Conservation (phyloP, 345 rosid genomes). For the Eucalyptus marginata region DNA sequence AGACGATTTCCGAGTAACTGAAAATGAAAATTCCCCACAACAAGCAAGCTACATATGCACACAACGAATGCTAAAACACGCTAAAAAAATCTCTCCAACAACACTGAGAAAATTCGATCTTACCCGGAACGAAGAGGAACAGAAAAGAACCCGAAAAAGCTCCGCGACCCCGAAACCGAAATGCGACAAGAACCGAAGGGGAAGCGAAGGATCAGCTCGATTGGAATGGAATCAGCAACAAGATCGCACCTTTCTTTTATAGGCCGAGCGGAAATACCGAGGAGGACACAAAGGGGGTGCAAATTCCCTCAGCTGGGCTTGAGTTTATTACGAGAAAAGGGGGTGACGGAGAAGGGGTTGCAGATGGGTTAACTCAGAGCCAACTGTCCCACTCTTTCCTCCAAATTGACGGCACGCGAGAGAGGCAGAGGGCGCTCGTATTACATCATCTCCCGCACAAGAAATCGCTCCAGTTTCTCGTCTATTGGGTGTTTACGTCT, state of each 20-base stretch:
- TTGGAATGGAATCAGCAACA: not conserved
- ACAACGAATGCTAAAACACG: not conserved
- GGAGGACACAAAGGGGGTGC: not conserved
- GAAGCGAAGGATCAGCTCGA: not conserved
- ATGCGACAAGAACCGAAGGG: not conserved
- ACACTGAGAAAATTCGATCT: not conserved
- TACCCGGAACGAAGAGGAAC: not conserved
- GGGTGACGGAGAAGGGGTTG: constrained; percentile 33
- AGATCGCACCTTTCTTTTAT: not conserved
- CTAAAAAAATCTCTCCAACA: not conserved
- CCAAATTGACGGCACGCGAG: not conserved
- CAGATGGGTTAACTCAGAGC: not conserved
- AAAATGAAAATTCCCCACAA: not conserved
- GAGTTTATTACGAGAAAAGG: constrained; percentile 2
- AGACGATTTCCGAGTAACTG: not conserved
- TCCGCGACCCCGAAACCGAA: constrained; percentile 9
- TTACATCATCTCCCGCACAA: not conserved
- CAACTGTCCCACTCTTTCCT: not conserved
- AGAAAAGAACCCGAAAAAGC: not conserved
- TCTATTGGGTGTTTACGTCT: not conserved
- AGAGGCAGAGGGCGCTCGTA: not conserved
- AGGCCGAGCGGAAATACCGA: constrained; percentile 25
- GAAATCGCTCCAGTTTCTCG: not conserved
- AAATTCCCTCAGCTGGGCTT: not conserved
- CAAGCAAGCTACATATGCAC: not conserved